Evolutionary conservation across 2,329 filamentous ascomycete genomes (phyloP).

Genomic region (Fonsecaea erecta): DNA sequence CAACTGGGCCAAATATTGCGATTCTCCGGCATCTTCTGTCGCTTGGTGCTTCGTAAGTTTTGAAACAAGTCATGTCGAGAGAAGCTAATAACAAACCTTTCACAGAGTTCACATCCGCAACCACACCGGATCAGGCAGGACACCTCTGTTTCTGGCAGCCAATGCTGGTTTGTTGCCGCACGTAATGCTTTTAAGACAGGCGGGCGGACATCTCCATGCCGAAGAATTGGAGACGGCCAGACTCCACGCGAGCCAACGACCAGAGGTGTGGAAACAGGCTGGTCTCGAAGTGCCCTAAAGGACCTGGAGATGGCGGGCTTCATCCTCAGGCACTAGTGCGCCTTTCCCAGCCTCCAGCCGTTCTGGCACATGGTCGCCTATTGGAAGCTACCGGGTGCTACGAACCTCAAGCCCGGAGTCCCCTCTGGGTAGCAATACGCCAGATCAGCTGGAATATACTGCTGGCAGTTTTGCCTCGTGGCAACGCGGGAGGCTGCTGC

Average conservation of each 20-base stretch:
- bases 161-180: constrained; percentile 61
- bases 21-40: constrained; percentile 62
- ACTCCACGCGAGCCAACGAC: constrained; percentile 51
- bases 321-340: neutral
- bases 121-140: constrained; percentile 55
- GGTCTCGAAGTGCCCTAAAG: constrained; percentile 43
- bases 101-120: constrained; percentile 61
- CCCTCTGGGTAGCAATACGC: constrained; percentile 4
- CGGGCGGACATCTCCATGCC: constrained; percentile 64
- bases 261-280: constrained; percentile 50
- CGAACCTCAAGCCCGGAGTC: neutral
- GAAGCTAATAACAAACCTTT: constrained; percentile 1
- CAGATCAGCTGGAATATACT: constrained; percentile 1
- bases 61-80: neutral
- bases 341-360: constrained; percentile 6
- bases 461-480: constrained; percentile 13
- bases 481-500: constrained; percentile 1
- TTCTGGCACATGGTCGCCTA: constrained; percentile 22
- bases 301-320: neutral
- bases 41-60: constrained; percentile 43
- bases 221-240: constrained; percentile 60
- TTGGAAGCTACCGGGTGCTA: constrained; percentile 1
- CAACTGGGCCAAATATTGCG: constrained; percentile 59
- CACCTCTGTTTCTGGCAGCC: constrained; percentile 64
- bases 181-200: constrained; percentile 58